A percentile compares a stretch with the other conserved stretches of the same genome.
Evolutionary conservation across 176 grass and related monocot species (phyloP).

Genomic region (Oryza punctata): DNA sequence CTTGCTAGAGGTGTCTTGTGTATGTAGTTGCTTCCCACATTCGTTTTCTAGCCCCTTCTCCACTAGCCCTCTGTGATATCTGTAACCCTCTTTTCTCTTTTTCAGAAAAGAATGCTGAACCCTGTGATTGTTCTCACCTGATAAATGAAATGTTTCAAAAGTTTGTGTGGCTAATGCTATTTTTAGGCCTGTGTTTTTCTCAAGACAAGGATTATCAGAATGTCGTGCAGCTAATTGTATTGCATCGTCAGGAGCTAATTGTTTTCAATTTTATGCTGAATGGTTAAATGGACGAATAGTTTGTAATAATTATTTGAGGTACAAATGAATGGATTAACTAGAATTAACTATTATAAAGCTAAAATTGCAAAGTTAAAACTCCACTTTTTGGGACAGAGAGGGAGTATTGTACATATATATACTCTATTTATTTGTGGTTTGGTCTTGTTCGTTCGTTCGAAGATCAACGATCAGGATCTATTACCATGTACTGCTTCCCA

Average conservation of each 20-base stretch:
- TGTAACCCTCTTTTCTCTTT: background rate
- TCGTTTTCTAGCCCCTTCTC: background rate
- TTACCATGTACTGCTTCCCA: background rate
- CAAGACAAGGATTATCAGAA: background rate
- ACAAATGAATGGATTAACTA: no score
- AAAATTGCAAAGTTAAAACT: no score
- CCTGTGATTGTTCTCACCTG: background rate
- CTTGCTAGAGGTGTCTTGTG: slow-evolving; percentile 5
- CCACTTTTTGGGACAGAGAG: no score
- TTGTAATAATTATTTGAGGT: no score
- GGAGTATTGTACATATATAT: no score
- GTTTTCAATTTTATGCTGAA: no score
- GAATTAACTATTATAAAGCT: no score
- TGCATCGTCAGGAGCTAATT: no score
- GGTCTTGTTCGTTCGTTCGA: background rate
- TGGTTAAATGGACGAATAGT: no score
- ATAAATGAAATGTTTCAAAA: background rate
- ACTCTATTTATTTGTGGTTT: background rate
- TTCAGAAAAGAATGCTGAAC: background rate
- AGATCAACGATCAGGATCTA: slow-evolving; percentile 15
- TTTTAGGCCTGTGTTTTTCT: background rate
- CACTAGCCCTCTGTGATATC: background rate
- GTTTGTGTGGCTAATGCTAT: background rate
- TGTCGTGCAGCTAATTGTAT: no score
- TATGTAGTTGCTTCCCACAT: slow-evolving; percentile 18